Conservation (phyloP, 352 stramenopile genomes). For the Globisporangium uncinulatum region DNA sequence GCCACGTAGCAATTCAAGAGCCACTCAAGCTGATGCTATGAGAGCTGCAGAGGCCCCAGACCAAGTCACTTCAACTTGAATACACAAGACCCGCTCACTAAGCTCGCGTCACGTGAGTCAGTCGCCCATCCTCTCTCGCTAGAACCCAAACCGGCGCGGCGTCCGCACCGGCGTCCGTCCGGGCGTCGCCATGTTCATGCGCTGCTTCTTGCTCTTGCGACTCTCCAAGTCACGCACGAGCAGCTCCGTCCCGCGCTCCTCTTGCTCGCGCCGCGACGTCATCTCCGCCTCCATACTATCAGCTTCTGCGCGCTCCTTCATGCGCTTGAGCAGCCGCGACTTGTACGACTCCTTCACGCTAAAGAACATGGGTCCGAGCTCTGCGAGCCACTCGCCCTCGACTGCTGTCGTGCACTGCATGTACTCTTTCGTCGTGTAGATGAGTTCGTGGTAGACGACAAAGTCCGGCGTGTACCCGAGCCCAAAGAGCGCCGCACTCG, state of each 20-base stretch:
- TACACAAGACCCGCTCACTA: no score
- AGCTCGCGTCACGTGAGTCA: no score
- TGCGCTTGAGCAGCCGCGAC: conserved; percentile 86
- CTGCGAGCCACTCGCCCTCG: conserved; percentile 98
- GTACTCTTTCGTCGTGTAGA: conserved; percentile 98
- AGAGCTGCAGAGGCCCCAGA: no score
- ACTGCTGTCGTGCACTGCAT: conserved; percentile 98
- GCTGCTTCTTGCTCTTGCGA: conserved; percentile 49
- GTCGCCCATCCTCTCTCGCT: not conserved
- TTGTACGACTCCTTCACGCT: conserved; percentile 97
- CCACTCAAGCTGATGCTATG: no score
- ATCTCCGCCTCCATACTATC: conserved; percentile 86
- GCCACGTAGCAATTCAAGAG: no score
- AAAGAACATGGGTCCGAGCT: conserved; percentile 99
- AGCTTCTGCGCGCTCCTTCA: conserved; percentile 74
- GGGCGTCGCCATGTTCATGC: conserved; percentile 54
- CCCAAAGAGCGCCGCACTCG: conserved; percentile 95
- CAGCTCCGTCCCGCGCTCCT: conserved; percentile 13
- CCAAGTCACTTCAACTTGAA: no score
- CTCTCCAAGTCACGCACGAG: conserved; percentile 14
- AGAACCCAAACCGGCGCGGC: conserved; percentile 57
- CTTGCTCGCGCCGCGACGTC: conserved; percentile 21
- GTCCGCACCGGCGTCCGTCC: conserved; percentile 52
- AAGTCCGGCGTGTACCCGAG: conserved; percentile 99
- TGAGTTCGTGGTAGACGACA: conserved; percentile 99